A percentile compares a stretch with the other conserved stretches of the same genome.
Evolutionary conservation across 2,329 filamentous ascomycete genomes (phyloP).

Genomic region (Apiospora pterosperma): DNA sequence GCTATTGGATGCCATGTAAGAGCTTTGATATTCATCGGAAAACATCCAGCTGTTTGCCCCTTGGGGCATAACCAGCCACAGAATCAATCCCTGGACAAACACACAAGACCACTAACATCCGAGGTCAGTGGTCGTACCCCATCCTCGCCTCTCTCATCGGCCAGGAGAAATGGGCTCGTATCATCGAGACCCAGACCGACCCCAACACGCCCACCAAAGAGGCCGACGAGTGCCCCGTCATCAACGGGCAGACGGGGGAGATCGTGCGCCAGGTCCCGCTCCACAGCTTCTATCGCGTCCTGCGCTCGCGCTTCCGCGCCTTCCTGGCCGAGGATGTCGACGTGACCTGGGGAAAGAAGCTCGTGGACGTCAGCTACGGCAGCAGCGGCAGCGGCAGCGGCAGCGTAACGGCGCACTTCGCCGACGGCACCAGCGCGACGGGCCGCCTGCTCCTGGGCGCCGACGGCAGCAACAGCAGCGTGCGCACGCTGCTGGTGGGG

Average conservation of each 20-base stretch:
- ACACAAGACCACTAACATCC: background rate
- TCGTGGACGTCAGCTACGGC: constrained; percentile 29
- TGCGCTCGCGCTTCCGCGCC: constrained; percentile 32
- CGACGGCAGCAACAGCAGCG: constrained; percentile 28
- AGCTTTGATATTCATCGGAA: background rate
- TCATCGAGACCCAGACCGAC: constrained; percentile 14
- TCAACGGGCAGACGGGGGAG: constrained; percentile 21
- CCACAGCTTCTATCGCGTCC: constrained; percentile 16
- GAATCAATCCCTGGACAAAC: background rate
- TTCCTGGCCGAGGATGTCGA: constrained; percentile 30
- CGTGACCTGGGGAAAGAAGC: constrained; percentile 34
- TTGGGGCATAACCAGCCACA: background rate
- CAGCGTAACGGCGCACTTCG: constrained; percentile 26
- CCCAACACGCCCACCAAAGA: constrained; percentile 11
- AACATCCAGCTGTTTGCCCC: background rate
- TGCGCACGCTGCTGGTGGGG: constrained; percentile 28
- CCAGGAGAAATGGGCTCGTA: constrained; percentile 17
- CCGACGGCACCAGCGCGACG: constrained; percentile 23
- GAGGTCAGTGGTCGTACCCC: constrained; percentile 15
- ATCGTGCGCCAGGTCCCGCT: constrained; percentile 10
- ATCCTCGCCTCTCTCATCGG: constrained; percentile 18
- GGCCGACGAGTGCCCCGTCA: constrained; percentile 9
- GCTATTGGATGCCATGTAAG: constrained; percentile 18
- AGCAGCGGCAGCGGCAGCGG: constrained; percentile 16
- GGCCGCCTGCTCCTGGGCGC: constrained; percentile 30